These are phyloP conservation scores for Pythium oligandrum DNA, from an alignment of 352 stramenopile genomes.

Conservation along the genomic window DNA sequence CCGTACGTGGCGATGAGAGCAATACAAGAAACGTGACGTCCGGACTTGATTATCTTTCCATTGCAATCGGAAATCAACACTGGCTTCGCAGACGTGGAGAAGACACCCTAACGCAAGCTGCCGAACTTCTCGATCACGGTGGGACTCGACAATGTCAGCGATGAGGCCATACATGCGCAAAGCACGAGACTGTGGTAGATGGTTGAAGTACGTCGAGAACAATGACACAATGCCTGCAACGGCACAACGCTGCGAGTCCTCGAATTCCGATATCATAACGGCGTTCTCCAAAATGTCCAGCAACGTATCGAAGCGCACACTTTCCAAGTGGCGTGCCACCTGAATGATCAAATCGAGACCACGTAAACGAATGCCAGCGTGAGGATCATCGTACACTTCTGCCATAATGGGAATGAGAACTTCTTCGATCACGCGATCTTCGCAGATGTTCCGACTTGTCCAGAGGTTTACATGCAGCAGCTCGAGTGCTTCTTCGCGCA, in stretches of 20 bases:
- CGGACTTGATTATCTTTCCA: slow-evolving; percentile 58
- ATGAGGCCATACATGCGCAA: slow-evolving; percentile 83
- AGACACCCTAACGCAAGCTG: slow-evolving; percentile 60
- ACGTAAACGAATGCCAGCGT: slow-evolving; percentile 47
- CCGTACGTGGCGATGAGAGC: slow-evolving; percentile 26
- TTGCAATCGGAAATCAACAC: slow-evolving; percentile 55
- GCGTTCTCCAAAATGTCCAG: slow-evolving; percentile 75
- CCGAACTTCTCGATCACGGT: slow-evolving; percentile 59
- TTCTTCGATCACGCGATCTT: slow-evolving; percentile 84
- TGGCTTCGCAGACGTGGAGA: slow-evolving; percentile 64
- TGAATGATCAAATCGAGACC: slow-evolving; percentile 64
- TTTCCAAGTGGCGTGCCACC: slow-evolving; percentile 70
- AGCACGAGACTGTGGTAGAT: slow-evolving; percentile 58
- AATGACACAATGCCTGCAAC: slow-evolving; percentile 56
- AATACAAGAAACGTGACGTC: slow-evolving; percentile 78
- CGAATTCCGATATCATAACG: slow-evolving; percentile 51
- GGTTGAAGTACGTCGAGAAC: slow-evolving; percentile 77
- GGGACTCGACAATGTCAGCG: slow-evolving; percentile 53
- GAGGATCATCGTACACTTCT: slow-evolving; percentile 68
- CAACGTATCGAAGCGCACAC: slow-evolving; percentile 72
- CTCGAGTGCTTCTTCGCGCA: slow-evolving; percentile 68
- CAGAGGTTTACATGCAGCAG: slow-evolving; percentile 67
- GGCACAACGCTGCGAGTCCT: slow-evolving; percentile 65
- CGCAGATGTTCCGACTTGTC: slow-evolving; percentile 74
- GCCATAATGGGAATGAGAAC: slow-evolving; percentile 64